Evolutionary conservation across 495 filamentous ascomycete species (phyloP).

Genomic region (Aspergillus conjunctus): DNA sequence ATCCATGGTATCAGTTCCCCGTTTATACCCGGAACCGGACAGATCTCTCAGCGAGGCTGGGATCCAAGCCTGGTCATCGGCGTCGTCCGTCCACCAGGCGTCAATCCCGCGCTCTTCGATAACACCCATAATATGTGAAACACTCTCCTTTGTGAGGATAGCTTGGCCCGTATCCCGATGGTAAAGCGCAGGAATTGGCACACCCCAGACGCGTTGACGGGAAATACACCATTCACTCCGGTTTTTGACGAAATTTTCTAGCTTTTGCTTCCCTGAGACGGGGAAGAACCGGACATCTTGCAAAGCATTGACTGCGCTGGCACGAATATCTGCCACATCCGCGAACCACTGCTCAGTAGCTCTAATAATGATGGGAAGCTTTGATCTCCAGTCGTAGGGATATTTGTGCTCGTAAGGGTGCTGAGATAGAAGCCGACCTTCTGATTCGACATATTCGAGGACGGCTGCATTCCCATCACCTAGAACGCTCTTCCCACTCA

Average conservation of each 20-base stretch:
- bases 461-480: conserved; percentile 68
- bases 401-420: conserved; percentile 86
- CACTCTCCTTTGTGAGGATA: conserved; percentile 72
- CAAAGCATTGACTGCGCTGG: conserved; percentile 65
- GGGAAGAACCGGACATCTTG: conserved; percentile 78
- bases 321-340: conserved; percentile 80
- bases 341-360: conserved; percentile 99
- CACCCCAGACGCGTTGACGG: conserved; percentile 94
- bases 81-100: conserved; percentile 88
- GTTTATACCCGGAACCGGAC: conserved; percentile 51
- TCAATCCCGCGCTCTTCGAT: conserved; percentile 78
- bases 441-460: conserved; percentile 60
- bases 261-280: conserved; percentile 64
- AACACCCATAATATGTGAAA: conserved; percentile 81
- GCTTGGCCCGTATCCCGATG: conserved; percentile 65
- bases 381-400: conserved; percentile 96
- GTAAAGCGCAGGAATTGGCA: conserved; percentile 92
- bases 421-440: conserved; percentile 59
- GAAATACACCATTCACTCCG: conserved; percentile 98
- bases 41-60: conserved; percentile 55
- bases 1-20: conserved; percentile 98
- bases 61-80: conserved; percentile 74
- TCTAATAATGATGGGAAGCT: conserved; percentile 83
- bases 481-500: conserved; percentile 65
- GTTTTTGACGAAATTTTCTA: conserved; percentile 81